These are phyloP conservation scores for Tricholoma furcatifolium DNA, from an alignment of 768 basidiomycete species.

Conservation along the genomic window DNA sequence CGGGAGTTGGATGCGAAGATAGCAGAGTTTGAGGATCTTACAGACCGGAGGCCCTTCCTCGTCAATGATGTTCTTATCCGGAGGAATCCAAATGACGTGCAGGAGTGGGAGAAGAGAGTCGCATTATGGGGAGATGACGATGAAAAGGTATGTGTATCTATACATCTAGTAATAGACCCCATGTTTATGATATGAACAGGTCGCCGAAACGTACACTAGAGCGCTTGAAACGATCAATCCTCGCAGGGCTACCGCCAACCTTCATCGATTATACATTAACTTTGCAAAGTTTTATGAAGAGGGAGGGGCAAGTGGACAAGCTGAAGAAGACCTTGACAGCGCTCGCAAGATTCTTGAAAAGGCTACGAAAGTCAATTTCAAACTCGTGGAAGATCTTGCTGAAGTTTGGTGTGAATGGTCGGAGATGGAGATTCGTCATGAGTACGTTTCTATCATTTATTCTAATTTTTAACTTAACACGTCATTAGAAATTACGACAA, in stretches of 20 bases:
- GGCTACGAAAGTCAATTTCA: slow-evolving; percentile 88
- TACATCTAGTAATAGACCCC: neutral
- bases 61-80: slow-evolving; percentile 93
- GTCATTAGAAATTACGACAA: slow-evolving; percentile 89
- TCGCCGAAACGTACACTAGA: slow-evolving; percentile 89
- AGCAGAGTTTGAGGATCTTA: slow-evolving; percentile 90
- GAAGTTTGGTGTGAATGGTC: slow-evolving; percentile 99
- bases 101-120: slow-evolving; percentile 98
- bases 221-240: slow-evolving; percentile 88
- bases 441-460: slow-evolving; percentile 54
- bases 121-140: slow-evolving; percentile 93
- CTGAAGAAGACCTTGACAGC: slow-evolving; percentile 78
- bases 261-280: slow-evolving; percentile 88
- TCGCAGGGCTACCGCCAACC: slow-evolving; percentile 85
- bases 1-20: slow-evolving; percentile 83
- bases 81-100: slow-evolving; percentile 95
- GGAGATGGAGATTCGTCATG: slow-evolving; percentile 94
- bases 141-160: slow-evolving; percentile 66
- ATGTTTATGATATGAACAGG: slow-evolving; percentile 40
- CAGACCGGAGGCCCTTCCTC: slow-evolving; percentile 93
- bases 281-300: slow-evolving; percentile 99
- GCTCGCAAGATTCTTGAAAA: slow-evolving; percentile 94
- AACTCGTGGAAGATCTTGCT: slow-evolving; percentile 94
- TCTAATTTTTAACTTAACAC: slow-evolving; percentile 1
- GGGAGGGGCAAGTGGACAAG: slow-evolving; percentile 78